These are phyloP conservation scores for Cochlearia excelsa DNA, from an alignment of 345 rosid genomes.

Conservation along the genomic window DNA sequence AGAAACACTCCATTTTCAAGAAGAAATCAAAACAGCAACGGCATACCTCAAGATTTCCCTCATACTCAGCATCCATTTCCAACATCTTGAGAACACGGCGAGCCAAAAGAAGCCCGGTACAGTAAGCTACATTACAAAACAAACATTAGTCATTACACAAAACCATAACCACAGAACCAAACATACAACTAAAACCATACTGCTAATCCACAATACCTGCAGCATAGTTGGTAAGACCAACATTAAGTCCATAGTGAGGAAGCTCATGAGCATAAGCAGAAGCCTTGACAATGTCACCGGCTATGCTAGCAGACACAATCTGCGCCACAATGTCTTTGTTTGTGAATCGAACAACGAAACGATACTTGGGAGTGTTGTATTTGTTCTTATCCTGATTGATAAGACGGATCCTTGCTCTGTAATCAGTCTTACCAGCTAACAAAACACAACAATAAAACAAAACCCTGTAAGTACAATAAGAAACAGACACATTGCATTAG, in stretches of 20 bases:
- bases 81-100: constrained; percentile 63
- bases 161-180: background rate
- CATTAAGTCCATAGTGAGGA: constrained; percentile 60
- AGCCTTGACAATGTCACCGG: constrained; percentile 61
- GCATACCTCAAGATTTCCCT: constrained; percentile 64
- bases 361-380: constrained; percentile 72
- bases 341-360: constrained; percentile 63
- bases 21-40: background rate
- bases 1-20: too few relatives aligned
- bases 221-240: constrained; percentile 70
- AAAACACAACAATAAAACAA: background rate
- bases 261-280: constrained; percentile 68
- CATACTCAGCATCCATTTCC: constrained; percentile 66
- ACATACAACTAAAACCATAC: background rate
- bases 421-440: constrained; percentile 71
- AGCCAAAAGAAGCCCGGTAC: constrained; percentile 72
- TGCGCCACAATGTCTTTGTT: constrained; percentile 68
- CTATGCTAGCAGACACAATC: constrained; percentile 48
- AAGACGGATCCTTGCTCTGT: constrained; percentile 64
- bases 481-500: too few relatives aligned
- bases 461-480: background rate
- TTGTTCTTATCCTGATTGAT: constrained; percentile 73
- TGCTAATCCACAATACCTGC: constrained; percentile 45
- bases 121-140: constrained; percentile 44
- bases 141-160: background rate